Base-by-base conservation (phyloP, 352 stramenopile species). In the Globisporangium uncinulatum region DNA sequence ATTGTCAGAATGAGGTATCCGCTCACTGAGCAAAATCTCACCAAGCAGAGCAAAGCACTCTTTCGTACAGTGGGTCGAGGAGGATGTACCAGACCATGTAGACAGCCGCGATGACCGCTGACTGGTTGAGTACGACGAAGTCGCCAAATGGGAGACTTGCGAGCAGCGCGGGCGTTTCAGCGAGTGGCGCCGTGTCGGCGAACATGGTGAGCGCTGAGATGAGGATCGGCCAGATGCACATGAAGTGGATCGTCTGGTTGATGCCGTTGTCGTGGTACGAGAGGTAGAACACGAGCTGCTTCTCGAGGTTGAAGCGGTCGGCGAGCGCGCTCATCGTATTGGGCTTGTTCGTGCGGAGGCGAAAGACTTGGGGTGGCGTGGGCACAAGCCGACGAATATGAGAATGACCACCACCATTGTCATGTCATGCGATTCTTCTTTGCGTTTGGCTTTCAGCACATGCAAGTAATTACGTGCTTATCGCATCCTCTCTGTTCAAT, bases 181-280 rank as follows among this genome's bases (percentile, higher is more conserved):
- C 42, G 46, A 82, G 67, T 32, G 70, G 42, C 43, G 73, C 47
- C 19, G 78, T 66, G 24, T 71, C 67, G 47, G 76, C 74, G 34
- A 87, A 67, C 48, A 94, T 67, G 21, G 78, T 83, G 49, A 92
- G 64, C 49, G 70, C 79, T 37, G 86, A 86, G 63, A 89, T 73
- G 52, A 95, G 75, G 59, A 95, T 92, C 55, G 82, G 85, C 78
- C 82, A 93, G 65, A 95, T 91, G 67, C 80, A 95, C 21, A 67
- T 47, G 39, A 95, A 76, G 66, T 95, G 86, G 59, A 95, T 88
- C 51, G 24, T 67, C 72, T 89, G 72, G 70, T 95, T 95, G 56
- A 84, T 64, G 55, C 69, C 70, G 67, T 95, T 79, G 72, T 83
- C 65, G 65, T 95, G 86, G 73, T 95, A 95, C 24, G 79, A 89